These are phyloP conservation scores for Galerina marginata DNA, from an alignment of 768 basidiomycete genomes.

Conservation along the genomic window DNA sequence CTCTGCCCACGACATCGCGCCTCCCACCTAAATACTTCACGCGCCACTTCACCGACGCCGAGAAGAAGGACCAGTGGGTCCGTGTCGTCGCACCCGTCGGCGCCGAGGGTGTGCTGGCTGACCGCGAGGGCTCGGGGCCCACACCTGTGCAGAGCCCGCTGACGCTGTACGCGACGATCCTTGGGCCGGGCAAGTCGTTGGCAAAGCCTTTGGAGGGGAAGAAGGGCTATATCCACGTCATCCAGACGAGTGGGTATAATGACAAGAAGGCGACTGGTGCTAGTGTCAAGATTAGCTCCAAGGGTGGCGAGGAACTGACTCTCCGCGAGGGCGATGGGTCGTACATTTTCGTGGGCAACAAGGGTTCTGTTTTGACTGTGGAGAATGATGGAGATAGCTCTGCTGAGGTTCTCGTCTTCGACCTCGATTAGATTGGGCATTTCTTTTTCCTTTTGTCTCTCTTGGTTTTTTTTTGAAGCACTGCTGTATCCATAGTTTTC, in stretches of 20 bases:
- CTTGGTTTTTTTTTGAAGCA: not conserved
- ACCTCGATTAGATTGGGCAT: conserved; percentile 55
- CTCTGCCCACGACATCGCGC: conserved; percentile 43
- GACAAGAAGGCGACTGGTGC: conserved; percentile 59
- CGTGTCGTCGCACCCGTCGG: conserved; percentile 78
- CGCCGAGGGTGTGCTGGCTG: conserved; percentile 57
- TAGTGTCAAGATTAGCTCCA: conserved; percentile 53
- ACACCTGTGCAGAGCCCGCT: conserved; percentile 79
- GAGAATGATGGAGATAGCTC: conserved; percentile 69
- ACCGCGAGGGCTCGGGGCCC: conserved; percentile 76
- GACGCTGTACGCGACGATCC: conserved; percentile 75
- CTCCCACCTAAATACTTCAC: conserved; percentile 87
- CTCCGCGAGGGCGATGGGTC: conserved; percentile 89
- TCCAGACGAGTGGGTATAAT: conserved; percentile 87
- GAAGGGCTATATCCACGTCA: conserved; percentile 85
- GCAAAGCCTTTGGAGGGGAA: conserved; percentile 53
- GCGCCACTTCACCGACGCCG: conserved; percentile 80
- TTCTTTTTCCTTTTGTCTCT: not conserved
- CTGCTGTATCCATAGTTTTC: not conserved
- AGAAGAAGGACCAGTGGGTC: conserved; percentile 77
- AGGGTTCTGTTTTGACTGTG: conserved; percentile 45
- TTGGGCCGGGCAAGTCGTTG: conserved; percentile 61
- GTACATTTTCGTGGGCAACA: conserved; percentile 62
- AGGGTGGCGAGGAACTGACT: conserved; percentile 48
- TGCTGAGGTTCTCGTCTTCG: conserved; percentile 83